Conservation (phyloP, 768 basidiomycete genomes). For the Podaxis sp. region DNA sequence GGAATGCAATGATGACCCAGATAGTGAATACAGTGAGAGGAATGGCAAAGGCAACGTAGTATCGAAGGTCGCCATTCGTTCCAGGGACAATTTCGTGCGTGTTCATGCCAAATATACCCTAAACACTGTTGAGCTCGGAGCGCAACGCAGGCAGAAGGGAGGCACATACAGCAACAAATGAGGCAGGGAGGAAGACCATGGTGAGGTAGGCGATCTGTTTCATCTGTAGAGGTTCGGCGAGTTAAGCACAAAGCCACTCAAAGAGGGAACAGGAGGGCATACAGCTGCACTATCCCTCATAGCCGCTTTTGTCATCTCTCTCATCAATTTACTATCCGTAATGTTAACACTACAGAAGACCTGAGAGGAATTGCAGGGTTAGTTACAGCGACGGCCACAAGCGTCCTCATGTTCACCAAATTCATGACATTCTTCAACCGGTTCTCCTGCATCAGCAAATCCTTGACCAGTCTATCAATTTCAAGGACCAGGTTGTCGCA, state of each 20-base stretch:
- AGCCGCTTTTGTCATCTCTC: conserved; percentile 49
- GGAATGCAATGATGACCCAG: conserved; percentile 56
- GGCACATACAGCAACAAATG: conserved; percentile 44
- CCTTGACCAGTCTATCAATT: conserved; percentile 42
- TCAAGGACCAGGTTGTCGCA: conserved; percentile 49
- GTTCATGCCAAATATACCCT: conserved; percentile 65
- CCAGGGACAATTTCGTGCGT: conserved; percentile 37
- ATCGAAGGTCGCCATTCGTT: conserved; percentile 36
- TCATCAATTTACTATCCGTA: conserved; percentile 50
- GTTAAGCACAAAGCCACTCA: neutral
- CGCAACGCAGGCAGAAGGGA: neutral
- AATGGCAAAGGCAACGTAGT: conserved; percentile 44
- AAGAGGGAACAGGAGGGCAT: conserved; percentile 5
- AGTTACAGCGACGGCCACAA: neutral
- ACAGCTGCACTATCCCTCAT: conserved; percentile 41
- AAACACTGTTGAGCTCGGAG: neutral
- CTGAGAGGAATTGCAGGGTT: conserved; percentile 25
- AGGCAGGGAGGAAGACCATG: conserved; percentile 61
- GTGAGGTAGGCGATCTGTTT: conserved; percentile 61
- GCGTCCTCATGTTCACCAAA: conserved; percentile 30
- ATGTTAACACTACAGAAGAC: conserved; percentile 62
- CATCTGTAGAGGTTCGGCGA: conserved; percentile 28
- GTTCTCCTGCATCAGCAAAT: conserved; percentile 43
- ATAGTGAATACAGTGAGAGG: conserved; percentile 46
- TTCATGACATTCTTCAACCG: conserved; percentile 53